phyloP scores from a whole-genome alignment of 768 basidiomycete species.

The Boletus insuetus region DNA sequence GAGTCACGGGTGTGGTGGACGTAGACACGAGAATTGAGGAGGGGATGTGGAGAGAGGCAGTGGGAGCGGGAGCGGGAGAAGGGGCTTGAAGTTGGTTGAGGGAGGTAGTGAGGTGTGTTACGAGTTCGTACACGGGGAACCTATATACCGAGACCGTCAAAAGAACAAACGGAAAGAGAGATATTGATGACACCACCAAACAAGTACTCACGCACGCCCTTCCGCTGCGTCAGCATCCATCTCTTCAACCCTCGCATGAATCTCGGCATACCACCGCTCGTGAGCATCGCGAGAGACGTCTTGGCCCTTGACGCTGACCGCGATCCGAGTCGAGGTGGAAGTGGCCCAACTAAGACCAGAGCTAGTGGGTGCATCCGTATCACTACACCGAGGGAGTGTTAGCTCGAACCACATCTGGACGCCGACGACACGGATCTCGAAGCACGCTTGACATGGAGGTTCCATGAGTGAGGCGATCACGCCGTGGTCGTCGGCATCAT shows the following conservation, averaged over 20 bases:
- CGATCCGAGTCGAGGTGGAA: constrained; percentile 17
- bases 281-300: constrained; percentile 46
- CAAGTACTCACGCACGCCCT: constrained; percentile 24
- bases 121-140: constrained; percentile 58
- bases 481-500: not conserved
- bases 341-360: not conserved
- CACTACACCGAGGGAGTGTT: constrained; percentile 16
- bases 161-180: not conserved
- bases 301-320: constrained; percentile 43
- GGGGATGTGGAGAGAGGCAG: not conserved
- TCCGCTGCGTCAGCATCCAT: constrained; percentile 14
- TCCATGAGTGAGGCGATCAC: constrained; percentile 1
- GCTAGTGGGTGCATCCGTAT: not conserved
- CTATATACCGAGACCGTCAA: constrained; percentile 32
- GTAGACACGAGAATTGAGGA: not conserved
- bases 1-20: too few relatives aligned
- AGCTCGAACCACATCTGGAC: constrained; percentile 39
- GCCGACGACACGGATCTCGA: constrained; percentile 35
- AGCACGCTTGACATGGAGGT: constrained; percentile 27
- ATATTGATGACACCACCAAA: not conserved
- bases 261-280: constrained; percentile 43
- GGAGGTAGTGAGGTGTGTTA: constrained; percentile 58
- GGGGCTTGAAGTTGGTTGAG: constrained; percentile 38
- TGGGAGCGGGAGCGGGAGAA: not conserved
- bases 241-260: constrained; percentile 39